Conservation (phyloP, 2,329 filamentous ascomycete species). For the Colletotrichum spinosum region DNA sequence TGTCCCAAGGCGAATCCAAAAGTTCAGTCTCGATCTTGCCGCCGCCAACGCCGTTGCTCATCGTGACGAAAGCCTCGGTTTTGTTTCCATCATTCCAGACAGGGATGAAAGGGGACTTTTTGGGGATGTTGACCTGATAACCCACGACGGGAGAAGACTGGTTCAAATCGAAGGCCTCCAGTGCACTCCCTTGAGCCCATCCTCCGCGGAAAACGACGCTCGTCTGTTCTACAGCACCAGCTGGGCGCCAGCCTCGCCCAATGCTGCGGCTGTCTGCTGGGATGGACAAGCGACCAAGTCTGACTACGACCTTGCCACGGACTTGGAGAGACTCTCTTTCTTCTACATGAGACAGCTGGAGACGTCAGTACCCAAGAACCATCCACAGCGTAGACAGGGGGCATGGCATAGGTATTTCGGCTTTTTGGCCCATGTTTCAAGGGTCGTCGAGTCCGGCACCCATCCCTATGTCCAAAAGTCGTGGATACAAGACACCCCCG, state of each 20-base stretch:
- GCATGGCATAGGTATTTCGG: too few relatives aligned
- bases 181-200: background rate
- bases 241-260: background rate
- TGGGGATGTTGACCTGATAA: constrained; percentile 6
- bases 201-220: background rate
- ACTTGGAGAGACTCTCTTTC: background rate
- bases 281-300: background rate
- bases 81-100: background rate
- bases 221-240: background rate
- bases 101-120: background rate
- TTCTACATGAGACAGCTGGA: constrained; percentile 3
- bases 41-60: background rate
- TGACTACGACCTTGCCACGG: background rate
- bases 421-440: too few relatives aligned
- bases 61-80: background rate
- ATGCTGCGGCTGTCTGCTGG: background rate
- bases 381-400: too few relatives aligned
- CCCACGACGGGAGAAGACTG: background rate
- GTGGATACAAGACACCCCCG: too few relatives aligned
- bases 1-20: constrained; percentile 37
- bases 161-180: background rate
- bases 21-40: background rate
- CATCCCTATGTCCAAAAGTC: too few relatives aligned
- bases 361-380: too few relatives aligned
- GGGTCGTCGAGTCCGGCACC: too few relatives aligned